Evolutionary conservation across 345 rosid species (phyloP), one percentile per base, ranked within the genome.

Genomic region (Gossypium herbaceum): DNA sequence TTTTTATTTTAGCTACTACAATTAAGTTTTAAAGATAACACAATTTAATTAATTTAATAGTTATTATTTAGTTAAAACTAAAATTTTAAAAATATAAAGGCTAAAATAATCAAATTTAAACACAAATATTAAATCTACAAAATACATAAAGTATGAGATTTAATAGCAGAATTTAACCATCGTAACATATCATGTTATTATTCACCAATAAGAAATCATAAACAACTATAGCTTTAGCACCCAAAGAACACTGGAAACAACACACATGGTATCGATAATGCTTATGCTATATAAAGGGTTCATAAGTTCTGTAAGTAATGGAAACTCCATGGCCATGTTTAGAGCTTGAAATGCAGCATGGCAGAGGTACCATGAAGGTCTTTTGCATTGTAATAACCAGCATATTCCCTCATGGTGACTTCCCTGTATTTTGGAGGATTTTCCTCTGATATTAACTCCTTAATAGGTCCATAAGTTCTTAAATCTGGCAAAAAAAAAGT

Each of bases 401-500:
- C 56, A 47, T 44, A 78, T 17, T 78, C 81, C 43, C 22, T 43
- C 34, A 78, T 29, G 13, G 77, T 78, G 2, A 61, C 54, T 59
- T 60, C 71, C 63, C 74, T 68, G 48, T 74, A 78, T 64, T 39
- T 68, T 3, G 78, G 70, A 52, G 81, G 81, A 74, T 74, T 79
- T 10, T 74, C 81, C 69, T 79, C 75, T 2, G 75, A 68, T 27
- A 74, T 12, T 13, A 79, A 45, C 56, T 78, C 83, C 45, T 75
- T 19, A 17, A 82, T 77, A 9, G 85, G 85, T 41, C 78, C 84
- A 10, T 76, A 82, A 39, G 24, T 25, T 60, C 72, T 81, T 0
- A 50, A 41, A 1, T 56, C 74, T 24, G 66, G 83, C 66, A 44
- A 16, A 44, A 72, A 34, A 71, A 15, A 2, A 1, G 79, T 69